phyloP scores from a whole-genome alignment of 1,284 basidiomycete species.

The Neolentinus lepideus region DNA sequence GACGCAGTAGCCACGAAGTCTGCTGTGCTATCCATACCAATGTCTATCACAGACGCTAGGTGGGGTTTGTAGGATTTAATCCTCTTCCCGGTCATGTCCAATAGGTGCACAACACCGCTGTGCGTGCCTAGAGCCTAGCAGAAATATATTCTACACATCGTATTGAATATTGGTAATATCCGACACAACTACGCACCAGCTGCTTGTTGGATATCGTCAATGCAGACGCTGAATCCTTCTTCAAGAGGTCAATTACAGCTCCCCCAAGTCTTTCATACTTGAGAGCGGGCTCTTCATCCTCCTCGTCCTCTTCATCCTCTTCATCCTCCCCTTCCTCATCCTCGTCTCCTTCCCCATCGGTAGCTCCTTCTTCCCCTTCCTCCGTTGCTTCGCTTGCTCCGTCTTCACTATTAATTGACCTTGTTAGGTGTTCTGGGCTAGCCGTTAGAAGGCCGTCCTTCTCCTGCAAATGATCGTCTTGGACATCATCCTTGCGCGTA shows the following conservation, averaged over 20 bases:
- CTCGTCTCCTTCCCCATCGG: slow-evolving; percentile 25
- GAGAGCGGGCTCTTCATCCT: slow-evolving; percentile 79
- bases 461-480: not conserved
- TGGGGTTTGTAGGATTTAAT: slow-evolving; percentile 92
- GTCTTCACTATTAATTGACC: not conserved
- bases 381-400: not conserved
- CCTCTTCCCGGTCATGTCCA: slow-evolving; percentile 75
- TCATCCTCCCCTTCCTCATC: slow-evolving; percentile 41
- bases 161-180: not conserved
- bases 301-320: slow-evolving; percentile 52
- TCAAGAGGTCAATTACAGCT: slow-evolving; percentile 71
- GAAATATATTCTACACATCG: slow-evolving; percentile 5
- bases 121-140: slow-evolving; percentile 84
- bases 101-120: slow-evolving; percentile 83
- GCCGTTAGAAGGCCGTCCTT: not conserved
- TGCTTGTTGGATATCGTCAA: slow-evolving; percentile 72
- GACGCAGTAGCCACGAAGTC: slow-evolving; percentile 93
- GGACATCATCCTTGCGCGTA: not conserved
- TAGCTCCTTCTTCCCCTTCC: slow-evolving; percentile 17
- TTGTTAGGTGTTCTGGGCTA: not conserved
- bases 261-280: slow-evolving; percentile 87
- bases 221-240: slow-evolving; percentile 84
- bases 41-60: slow-evolving; percentile 83
- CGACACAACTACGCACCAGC: slow-evolving; percentile 46
- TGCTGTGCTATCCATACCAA: slow-evolving; percentile 78